Percentiles rank a stretch among this genome's conserved stretches.
phyloP scores from a whole-genome alignment of 495 filamentous ascomycete species.

The Immersiella caudata region DNA sequence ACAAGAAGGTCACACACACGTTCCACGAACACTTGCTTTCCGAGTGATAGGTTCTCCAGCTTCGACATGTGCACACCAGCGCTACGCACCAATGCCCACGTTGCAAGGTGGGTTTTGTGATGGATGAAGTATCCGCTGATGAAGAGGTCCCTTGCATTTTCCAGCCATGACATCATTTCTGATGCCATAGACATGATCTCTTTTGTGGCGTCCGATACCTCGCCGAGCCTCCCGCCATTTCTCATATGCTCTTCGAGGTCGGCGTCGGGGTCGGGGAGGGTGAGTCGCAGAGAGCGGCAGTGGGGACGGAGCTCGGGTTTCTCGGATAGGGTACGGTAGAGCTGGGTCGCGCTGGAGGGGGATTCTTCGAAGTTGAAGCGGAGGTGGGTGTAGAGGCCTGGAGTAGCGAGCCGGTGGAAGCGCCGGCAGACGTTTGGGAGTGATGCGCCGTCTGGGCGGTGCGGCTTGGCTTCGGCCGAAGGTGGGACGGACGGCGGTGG shows the following conservation, averaged over 20 bases:
- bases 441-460: background rate
- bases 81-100: background rate
- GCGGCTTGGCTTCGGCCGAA: background rate
- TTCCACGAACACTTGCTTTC: background rate
- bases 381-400: constrained; percentile 4
- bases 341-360: background rate
- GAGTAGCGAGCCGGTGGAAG: constrained; percentile 1
- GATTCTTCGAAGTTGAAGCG: background rate
- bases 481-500: background rate
- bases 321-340: background rate
- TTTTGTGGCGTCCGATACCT: too few relatives aligned
- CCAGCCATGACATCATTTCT: background rate
- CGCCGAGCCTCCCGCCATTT: too few relatives aligned
- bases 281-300: background rate
- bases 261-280: background rate
- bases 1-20: background rate
- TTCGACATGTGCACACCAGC: background rate
- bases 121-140: background rate
- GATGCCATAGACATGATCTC: background rate
- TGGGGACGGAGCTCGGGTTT: background rate
- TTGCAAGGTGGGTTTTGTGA: background rate
- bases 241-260: too few relatives aligned
- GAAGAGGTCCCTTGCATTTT: background rate
- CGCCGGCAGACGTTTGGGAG: background rate
- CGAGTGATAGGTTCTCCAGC: background rate